phyloP scores from a whole-genome alignment of 805 yeast genomes.

The Pichia phayaonensis region DNA sequence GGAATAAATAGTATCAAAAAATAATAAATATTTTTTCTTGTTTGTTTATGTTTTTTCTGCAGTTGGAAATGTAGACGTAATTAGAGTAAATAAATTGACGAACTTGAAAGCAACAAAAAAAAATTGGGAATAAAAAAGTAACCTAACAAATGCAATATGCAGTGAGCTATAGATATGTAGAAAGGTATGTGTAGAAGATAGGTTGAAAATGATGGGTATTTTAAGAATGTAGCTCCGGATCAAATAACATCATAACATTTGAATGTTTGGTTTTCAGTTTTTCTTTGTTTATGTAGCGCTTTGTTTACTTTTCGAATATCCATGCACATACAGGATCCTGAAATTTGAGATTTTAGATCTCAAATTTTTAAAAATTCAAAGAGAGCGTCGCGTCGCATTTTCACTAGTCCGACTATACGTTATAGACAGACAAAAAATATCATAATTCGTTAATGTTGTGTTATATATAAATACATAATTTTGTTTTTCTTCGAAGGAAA shows the following conservation, averaged over 20 bases:
- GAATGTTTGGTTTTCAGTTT: not conserved
- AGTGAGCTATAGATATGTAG: not conserved
- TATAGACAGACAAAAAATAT: not conserved
- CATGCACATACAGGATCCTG: not conserved
- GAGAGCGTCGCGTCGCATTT: not conserved
- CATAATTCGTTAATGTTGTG: not conserved
- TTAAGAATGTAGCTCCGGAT: not conserved
- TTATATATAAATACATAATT: not conserved
- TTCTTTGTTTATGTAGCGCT: not conserved
- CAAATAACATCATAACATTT: not conserved
- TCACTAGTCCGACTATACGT: no score
- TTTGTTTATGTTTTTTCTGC: not conserved
- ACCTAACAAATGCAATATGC: not conserved
- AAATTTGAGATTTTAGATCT: no score
- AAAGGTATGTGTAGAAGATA: not conserved
- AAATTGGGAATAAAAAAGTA: not conserved
- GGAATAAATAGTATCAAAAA: not conserved
- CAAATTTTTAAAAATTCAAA: not conserved
- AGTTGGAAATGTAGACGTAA: no score
- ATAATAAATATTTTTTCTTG: not conserved
- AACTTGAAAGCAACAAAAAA: not conserved
- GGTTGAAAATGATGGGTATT: not conserved
- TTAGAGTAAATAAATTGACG: not conserved
- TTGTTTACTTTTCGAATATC: not conserved
- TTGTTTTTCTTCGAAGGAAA: not conserved